Evolutionary conservation across 331 rosid species (phyloP).

Genomic region (Quercus tomentella): DNA sequence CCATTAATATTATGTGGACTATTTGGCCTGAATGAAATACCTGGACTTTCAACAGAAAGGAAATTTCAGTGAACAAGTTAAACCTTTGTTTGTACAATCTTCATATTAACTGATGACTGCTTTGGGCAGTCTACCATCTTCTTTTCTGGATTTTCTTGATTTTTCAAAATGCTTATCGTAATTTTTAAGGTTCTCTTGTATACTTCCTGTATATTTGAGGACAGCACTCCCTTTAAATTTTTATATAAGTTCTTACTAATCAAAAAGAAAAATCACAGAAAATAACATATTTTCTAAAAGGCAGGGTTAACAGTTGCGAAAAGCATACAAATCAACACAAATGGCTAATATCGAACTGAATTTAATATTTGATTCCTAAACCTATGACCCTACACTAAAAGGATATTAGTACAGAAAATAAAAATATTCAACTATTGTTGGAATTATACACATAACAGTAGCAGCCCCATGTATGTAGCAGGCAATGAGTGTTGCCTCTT

Average conservation of each 20-base stretch:
- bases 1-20: not conserved
- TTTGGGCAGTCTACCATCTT: too few relatives aligned
- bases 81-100: not conserved
- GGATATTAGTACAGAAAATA: too few relatives aligned
- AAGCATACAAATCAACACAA: conserved; percentile 8
- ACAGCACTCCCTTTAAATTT: too few relatives aligned
- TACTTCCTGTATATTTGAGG: too few relatives aligned
- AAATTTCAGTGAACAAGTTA: not conserved
- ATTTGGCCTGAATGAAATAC: not conserved
- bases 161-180: too few relatives aligned
- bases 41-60: not conserved
- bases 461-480: not conserved
- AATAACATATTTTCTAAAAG: not conserved
- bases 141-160: too few relatives aligned
- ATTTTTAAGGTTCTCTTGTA: too few relatives aligned
- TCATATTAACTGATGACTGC: too few relatives aligned
- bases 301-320: not conserved
- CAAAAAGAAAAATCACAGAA: conserved; percentile 1
- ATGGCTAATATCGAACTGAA: not conserved
- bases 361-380: too few relatives aligned
- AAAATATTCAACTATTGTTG: not conserved
- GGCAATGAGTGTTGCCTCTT: not conserved
- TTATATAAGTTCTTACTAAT: not conserved
- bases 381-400: too few relatives aligned
- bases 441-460: not conserved